A percentile compares a stretch with the other conserved stretches of the same genome.
Conservation (phyloP, 2,329 filamentous ascomycete species). For the Ceratocystis cubensis region DNA sequence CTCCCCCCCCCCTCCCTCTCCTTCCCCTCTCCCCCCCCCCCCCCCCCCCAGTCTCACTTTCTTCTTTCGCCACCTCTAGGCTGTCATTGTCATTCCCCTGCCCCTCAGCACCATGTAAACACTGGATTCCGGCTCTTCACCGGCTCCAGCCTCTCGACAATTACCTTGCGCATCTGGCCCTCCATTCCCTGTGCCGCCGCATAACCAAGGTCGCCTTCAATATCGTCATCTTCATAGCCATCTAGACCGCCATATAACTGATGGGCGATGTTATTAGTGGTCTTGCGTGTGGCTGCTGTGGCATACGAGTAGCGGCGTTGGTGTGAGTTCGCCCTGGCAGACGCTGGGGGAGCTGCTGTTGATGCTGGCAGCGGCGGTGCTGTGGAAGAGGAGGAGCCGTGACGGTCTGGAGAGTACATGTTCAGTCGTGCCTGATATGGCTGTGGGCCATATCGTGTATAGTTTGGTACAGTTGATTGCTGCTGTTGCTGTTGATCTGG, state of each 20-base stretch:
- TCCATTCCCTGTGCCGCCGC: conserved; percentile 90
- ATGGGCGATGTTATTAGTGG: conserved; percentile 40
- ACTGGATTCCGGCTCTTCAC: conserved; percentile 93
- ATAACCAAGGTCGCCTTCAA: conserved; percentile 88
- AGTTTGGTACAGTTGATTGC: conserved; percentile 13
- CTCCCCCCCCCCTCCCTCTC: too few species aligned
- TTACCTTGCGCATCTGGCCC: conserved; percentile 80
- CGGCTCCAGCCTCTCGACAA: conserved; percentile 88
- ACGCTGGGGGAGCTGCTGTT: conserved; percentile 30
- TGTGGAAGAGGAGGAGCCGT: conserved; percentile 23
- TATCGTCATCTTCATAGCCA: conserved; percentile 56
- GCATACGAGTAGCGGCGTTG: conserved; percentile 45
- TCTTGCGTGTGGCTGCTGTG: conserved; percentile 36
- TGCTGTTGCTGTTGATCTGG: not conserved
- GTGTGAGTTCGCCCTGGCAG: not conserved
- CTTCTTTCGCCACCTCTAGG: not conserved
- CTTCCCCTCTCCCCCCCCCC: too few species aligned
- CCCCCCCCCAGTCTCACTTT: not conserved
- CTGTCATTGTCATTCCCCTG: not conserved
- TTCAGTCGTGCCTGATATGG: conserved; percentile 32
- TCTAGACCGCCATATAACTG: conserved; percentile 44
- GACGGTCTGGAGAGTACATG: conserved; percentile 36
- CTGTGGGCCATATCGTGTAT: conserved; percentile 28
- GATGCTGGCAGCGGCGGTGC: conserved; percentile 17
- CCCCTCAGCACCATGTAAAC: conserved; percentile 80